Base-by-base conservation (phyloP, 2,329 filamentous ascomycete species). In the Ilyonectria robusta region DNA sequence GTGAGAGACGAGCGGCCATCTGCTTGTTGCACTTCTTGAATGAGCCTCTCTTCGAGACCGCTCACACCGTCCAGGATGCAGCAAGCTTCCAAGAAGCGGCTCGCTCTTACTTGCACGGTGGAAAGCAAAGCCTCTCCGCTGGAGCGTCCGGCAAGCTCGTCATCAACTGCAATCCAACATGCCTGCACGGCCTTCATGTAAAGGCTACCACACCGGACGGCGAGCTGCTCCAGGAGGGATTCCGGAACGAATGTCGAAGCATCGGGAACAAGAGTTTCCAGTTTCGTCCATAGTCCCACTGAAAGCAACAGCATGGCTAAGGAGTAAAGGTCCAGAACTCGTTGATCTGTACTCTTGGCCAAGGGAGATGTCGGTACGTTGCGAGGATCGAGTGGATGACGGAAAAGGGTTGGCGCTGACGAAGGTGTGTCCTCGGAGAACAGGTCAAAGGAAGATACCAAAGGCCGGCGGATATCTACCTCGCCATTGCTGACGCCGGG, bases 181-280 rank as follows among this genome's bases (percentile, higher is more conserved):
- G 88, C 86, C 75, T 92, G 88, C 2, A 94, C 92, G 1, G 92
- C 92, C 75, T 91, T 92, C 86, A 90, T 91, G 78, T 94, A 95
- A 0, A 92, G 84, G 8, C 89, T 92, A 15, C 93, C 92, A 71
- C 93, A 94, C 76, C 89, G 88, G 4, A 89, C 87, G 0, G 90
- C 87, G 2, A 94, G 82, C 69, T 89, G 88, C 1, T 90, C 85
- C 3, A 93, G 80, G 0, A 89, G 85, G 31, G 91, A 87, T 67
- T 91, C 88, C 0, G 88, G 81, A 29, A 93, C 87, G 75, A 85
- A 85, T 13, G 89, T 78, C 0, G 79, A 84, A 11, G 66, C 37
- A 42, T 81, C 80, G 0, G 85, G 78, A 1, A 85, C 82, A 0
- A 90, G 80, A 19, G 84, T 82, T 61, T 89, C 87, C 0, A 94